Percentiles rank a stretch among this genome's conserved stretches.
Evolutionary conservation across 768 basidiomycete species (phyloP).

Genomic region (Lactarius sp.): DNA sequence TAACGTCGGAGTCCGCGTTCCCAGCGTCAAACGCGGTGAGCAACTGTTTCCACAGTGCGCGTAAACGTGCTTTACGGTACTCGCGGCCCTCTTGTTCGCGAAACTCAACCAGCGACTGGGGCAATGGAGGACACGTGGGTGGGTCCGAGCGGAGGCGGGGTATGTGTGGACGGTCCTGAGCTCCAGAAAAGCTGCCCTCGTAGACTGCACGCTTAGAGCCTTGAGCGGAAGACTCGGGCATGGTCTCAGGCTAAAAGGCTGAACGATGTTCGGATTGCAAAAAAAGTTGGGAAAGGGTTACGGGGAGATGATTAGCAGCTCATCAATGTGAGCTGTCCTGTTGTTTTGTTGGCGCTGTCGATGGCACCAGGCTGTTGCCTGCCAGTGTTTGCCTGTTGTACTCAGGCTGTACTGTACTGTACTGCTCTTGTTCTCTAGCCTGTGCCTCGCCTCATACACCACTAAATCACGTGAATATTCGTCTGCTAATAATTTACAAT

Average conservation of each 20-base stretch:
- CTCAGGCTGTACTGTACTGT: no score
- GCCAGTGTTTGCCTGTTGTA: not conserved
- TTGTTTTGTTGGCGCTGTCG: conserved; percentile 1
- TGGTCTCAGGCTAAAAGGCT: not conserved
- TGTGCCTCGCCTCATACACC: not conserved
- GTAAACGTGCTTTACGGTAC: conserved; percentile 54
- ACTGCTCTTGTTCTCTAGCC: no score
- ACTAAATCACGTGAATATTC: conserved; percentile 13
- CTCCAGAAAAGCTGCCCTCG: conserved; percentile 48
- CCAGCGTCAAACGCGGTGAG: conserved; percentile 32
- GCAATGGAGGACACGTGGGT: conserved; percentile 37
- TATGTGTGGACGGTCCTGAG: conserved; percentile 51
- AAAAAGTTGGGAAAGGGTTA: not conserved
- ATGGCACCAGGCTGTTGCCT: not conserved
- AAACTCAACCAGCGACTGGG: conserved; percentile 57
- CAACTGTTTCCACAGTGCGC: conserved; percentile 60
- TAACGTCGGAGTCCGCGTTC: conserved; percentile 26
- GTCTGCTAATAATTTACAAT: conserved; percentile 13
- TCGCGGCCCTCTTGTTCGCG: conserved; percentile 58
- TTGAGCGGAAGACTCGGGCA: conserved; percentile 21
- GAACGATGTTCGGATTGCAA: conserved; percentile 15
- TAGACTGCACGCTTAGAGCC: conserved; percentile 48
- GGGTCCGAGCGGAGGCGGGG: conserved; percentile 57
- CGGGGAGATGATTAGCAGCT: not conserved
- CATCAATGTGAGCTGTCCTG: conserved; percentile 9